These are phyloP conservation scores for Otatea glauca DNA, from an alignment of 176 grass and related monocot genomes.

Conservation along the genomic window DNA sequence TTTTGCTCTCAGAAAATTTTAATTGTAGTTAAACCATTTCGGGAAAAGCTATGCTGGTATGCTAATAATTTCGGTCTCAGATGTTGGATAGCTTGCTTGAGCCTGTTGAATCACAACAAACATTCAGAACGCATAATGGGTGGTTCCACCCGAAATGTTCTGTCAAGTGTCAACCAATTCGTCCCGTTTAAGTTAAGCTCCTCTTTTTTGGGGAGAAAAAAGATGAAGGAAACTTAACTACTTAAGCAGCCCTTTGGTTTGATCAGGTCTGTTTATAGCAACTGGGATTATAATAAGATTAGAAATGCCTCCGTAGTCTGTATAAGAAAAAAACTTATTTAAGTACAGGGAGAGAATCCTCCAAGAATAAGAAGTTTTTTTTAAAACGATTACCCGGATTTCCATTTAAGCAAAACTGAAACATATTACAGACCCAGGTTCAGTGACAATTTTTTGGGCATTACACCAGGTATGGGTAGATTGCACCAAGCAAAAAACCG, in stretches of 20 bases:
- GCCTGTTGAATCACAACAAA: conserved; percentile 40
- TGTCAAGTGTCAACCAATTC: too few species aligned
- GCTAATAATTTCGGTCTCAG: conserved; percentile 26
- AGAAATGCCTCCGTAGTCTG: not conserved
- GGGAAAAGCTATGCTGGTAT: not conserved
- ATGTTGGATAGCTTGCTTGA: conserved; percentile 30
- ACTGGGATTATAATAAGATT: not conserved
- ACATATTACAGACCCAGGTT: too few species aligned
- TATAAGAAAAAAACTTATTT: not conserved
- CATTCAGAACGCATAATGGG: conserved; percentile 17
- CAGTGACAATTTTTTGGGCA: too few species aligned
- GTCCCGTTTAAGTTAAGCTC: conserved; percentile 3
- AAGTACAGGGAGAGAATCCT: not conserved
- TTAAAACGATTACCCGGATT: too few species aligned
- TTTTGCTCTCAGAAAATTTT: not conserved
- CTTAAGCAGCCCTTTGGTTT: not conserved
- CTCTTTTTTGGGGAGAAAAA: not conserved
- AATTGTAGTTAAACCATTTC: conserved; percentile 12
- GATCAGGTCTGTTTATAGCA: not conserved
- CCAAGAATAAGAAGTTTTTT: not conserved
- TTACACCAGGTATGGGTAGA: too few species aligned
- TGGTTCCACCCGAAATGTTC: conserved; percentile 38
- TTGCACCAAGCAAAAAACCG: too few species aligned
- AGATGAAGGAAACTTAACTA: not conserved
- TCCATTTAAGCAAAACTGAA: too few species aligned